Percentiles rank a stretch among this genome's conserved stretches.
Evolutionary conservation across 305 asterid genomes (phyloP).

Genomic region (Ajuga reptans): DNA sequence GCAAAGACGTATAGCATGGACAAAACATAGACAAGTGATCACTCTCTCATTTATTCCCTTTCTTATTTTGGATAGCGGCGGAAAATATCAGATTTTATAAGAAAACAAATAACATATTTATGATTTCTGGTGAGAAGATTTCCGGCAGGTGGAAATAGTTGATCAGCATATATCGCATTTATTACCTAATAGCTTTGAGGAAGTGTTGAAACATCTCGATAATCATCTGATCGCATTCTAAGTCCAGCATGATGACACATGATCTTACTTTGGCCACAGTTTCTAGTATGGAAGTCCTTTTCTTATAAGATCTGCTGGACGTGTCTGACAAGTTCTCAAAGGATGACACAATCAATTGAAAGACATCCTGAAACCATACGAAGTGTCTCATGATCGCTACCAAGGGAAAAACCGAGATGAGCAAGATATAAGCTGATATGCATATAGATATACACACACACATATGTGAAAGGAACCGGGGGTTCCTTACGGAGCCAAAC

Average conservation of each 20-base stretch:
- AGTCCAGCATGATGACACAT: constrained; percentile 90
- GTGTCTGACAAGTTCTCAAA: constrained; percentile 58
- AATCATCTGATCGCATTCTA: constrained; percentile 83
- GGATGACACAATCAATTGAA: constrained; percentile 80
- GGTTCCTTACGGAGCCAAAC: too few relatives aligned
- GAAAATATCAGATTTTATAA: not conserved
- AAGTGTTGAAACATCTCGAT: constrained; percentile 81
- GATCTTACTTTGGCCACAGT: constrained; percentile 87
- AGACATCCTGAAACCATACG: constrained; percentile 58
- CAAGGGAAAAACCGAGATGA: not conserved
- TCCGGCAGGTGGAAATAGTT: constrained; percentile 5
- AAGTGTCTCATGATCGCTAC: constrained; percentile 25
- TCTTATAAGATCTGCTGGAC: constrained; percentile 62
- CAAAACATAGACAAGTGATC: not conserved
- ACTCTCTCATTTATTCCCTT: not conserved
- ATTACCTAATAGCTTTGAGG: constrained; percentile 66
- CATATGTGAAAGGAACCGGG: not conserved
- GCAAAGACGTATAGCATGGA: not conserved
- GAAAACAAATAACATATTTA: constrained; percentile 2
- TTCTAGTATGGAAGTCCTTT: constrained; percentile 73
- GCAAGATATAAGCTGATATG: not conserved
- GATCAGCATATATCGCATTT: not conserved
- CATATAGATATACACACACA: not conserved
- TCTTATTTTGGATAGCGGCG: not conserved
- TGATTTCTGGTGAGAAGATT: not conserved